These are phyloP conservation scores for Ustilago trichophora DNA, from an alignment of 1,284 basidiomycete genomes.

Conservation along the genomic window DNA sequence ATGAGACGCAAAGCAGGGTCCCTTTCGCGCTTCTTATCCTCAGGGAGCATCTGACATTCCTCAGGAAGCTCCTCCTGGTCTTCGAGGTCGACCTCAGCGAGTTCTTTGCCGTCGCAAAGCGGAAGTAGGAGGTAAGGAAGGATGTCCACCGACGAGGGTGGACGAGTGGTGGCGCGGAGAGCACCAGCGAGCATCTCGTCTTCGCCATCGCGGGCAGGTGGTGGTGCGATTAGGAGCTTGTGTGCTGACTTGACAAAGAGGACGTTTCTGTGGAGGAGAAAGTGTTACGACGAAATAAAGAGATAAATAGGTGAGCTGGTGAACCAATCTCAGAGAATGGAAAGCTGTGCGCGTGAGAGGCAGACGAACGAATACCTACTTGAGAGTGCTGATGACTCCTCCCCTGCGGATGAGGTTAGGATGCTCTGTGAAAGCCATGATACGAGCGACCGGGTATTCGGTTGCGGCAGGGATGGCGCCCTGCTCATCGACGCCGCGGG, in stretches of 20 bases:
- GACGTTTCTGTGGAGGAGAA: too few species aligned
- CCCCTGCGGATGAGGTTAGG: slow-evolving; percentile 64
- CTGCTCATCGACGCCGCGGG: slow-evolving; percentile 30
- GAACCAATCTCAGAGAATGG: too few species aligned
- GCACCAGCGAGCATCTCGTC: slow-evolving; percentile 51
- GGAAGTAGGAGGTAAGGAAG: slow-evolving; percentile 77
- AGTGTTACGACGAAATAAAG: too few species aligned
- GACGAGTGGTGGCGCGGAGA: slow-evolving; percentile 42
- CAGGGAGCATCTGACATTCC: slow-evolving; percentile 85
- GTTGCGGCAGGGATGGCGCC: slow-evolving; percentile 31
- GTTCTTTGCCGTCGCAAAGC: slow-evolving; percentile 89
- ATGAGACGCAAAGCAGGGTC: slow-evolving; percentile 83
- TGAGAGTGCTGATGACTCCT: slow-evolving; percentile 63
- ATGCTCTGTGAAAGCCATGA: slow-evolving; percentile 65
- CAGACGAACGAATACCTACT: too few species aligned
- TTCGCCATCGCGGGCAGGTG: slow-evolving; percentile 39
- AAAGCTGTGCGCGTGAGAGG: too few species aligned
- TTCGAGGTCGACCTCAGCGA: slow-evolving; percentile 68
- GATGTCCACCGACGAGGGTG: slow-evolving; percentile 59
- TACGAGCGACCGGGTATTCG: slow-evolving; percentile 61
- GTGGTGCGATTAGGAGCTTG: slow-evolving; percentile 58
- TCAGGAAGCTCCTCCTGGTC: slow-evolving; percentile 87
- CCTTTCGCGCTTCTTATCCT: slow-evolving; percentile 82
- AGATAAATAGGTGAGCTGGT: too few species aligned
- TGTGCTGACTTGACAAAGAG: slow-evolving; percentile 64